Evolutionary conservation across 2,329 filamentous ascomycete species (phyloP).

Genomic region (Hypoxylon sp.): DNA sequence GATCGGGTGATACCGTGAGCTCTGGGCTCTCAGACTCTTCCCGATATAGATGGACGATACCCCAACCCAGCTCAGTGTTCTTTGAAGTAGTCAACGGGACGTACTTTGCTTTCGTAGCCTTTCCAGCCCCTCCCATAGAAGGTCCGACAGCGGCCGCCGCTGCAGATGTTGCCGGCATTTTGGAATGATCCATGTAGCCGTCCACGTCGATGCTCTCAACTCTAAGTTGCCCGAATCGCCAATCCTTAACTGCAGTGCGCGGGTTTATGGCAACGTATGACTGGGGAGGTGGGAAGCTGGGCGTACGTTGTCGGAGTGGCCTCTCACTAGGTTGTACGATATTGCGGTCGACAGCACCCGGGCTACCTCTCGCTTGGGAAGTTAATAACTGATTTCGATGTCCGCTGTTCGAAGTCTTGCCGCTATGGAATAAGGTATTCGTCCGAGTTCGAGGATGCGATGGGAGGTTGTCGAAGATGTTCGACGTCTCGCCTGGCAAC

Average conservation of each 20-base stretch:
- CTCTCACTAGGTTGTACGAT: conserved; percentile 57
- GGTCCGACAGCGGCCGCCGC: conserved; percentile 68
- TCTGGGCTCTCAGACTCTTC: conserved; percentile 81
- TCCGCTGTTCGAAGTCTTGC: conserved; percentile 26
- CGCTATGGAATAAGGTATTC: conserved; percentile 17
- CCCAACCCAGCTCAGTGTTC: conserved; percentile 87
- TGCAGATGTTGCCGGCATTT: conserved; percentile 59
- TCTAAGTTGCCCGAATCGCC: conserved; percentile 83
- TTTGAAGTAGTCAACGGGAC: conserved; percentile 74
- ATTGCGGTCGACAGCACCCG: conserved; percentile 61
- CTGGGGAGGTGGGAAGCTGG: conserved; percentile 60
- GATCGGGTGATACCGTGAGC: conserved; percentile 56
- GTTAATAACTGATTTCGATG: conserved; percentile 34
- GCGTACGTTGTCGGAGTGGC: conserved; percentile 56
- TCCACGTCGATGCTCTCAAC: conserved; percentile 86
- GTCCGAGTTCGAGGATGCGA: conserved; percentile 57
- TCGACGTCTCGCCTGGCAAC: conserved; percentile 62
- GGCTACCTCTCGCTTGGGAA: conserved; percentile 36
- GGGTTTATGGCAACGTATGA: conserved; percentile 61
- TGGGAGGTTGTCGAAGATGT: conserved; percentile 70
- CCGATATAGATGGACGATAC: conserved; percentile 92
- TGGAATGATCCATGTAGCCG: conserved; percentile 47
- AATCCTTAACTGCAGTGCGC: conserved; percentile 72
- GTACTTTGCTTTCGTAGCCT: conserved; percentile 86
- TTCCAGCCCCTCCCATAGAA: conserved; percentile 70